Conservation (phyloP, 2,329 filamentous ascomycete genomes). For the Trichoderma sp. region DNA sequence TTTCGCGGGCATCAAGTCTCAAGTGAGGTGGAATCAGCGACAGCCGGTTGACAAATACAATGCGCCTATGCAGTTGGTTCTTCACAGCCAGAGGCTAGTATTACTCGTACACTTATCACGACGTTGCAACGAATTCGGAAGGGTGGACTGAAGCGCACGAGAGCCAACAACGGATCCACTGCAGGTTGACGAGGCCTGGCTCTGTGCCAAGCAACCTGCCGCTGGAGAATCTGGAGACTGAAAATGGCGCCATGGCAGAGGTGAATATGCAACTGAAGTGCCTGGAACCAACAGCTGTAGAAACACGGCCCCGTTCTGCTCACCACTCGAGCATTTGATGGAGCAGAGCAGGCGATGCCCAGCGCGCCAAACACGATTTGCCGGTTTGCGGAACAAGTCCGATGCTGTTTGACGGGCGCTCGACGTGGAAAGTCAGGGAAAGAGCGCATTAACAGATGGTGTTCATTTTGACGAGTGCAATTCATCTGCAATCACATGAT, state of each 20-base stretch:
- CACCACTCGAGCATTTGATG: background rate
- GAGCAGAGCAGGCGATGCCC: background rate
- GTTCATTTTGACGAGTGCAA: background rate
- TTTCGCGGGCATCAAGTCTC: background rate
- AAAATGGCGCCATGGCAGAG: constrained; percentile 22
- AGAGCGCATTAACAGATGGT: background rate
- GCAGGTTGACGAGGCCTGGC: background rate
- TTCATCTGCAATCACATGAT: background rate
- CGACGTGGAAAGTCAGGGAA: background rate
- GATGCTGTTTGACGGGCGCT: background rate
- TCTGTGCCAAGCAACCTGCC: constrained; percentile 4
- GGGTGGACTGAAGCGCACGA: background rate
- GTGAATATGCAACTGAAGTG: constrained; percentile 15
- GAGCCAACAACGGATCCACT: constrained; percentile 11
- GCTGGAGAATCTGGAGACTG: constrained; percentile 18
- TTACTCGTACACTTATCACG: constrained; percentile 4
- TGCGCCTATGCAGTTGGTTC: background rate
- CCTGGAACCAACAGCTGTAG: constrained; percentile 29
- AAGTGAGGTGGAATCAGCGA: background rate
- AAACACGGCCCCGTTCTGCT: background rate
- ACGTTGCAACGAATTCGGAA: constrained; percentile 1
- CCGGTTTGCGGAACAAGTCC: background rate
- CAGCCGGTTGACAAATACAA: background rate
- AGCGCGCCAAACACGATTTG: background rate
- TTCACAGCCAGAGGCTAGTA: background rate